Base-by-base conservation (phyloP, 139 green algal genomes). In the Nannochloris sp. region DNA sequence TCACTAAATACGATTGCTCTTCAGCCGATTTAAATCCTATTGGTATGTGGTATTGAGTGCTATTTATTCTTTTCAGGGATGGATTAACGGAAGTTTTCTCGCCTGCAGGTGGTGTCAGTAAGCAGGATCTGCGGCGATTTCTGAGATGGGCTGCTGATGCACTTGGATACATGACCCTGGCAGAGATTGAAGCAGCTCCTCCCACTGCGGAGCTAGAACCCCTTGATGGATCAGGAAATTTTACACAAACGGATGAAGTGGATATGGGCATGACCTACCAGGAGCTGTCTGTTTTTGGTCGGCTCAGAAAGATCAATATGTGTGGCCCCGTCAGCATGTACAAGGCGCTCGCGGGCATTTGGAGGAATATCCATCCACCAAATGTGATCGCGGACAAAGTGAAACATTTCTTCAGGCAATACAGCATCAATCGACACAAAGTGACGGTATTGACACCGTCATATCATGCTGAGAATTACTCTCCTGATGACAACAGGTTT, bases 251-350 rank as follows among this genome's bases (percentile, higher is more conserved):
- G 8, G 90, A 96, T 66, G 87, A 96, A 74, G 79, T 67, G 2
- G 91, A 97, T 72, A 97, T 97, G 91, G 90, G 90, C 10, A 93
- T 95, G 83, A 93, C 82, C 1, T 97, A 98, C 62, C 87, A 88
- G 34, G 90, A 97, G 81, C 81, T 97, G 24, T 75, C 75, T 3
- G 60, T 95, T 15, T 97, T 88, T 65, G 93, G 93, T 12, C 76
- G 87, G 24, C 80, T 97, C 67, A 74, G 92, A 57, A 95, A 96
- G 81, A 77, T 97, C 18, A 57, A 64, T 8, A 78, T 86, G 27
- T 92, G 84, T 68, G 92, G 92, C 0, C 92, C 92, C 2, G 82
- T 96, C 12, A 78, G 80, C 60, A 96, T 96, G 91, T 96, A 91
- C 73, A 66, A 76, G 11, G 57, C 61, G 0, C 67, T 88, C 36